Percentiles rank a stretch among this genome's conserved stretches.
Evolutionary conservation across 139 green algal species (phyloP).

Genomic region (Pleodorina starrii): DNA sequence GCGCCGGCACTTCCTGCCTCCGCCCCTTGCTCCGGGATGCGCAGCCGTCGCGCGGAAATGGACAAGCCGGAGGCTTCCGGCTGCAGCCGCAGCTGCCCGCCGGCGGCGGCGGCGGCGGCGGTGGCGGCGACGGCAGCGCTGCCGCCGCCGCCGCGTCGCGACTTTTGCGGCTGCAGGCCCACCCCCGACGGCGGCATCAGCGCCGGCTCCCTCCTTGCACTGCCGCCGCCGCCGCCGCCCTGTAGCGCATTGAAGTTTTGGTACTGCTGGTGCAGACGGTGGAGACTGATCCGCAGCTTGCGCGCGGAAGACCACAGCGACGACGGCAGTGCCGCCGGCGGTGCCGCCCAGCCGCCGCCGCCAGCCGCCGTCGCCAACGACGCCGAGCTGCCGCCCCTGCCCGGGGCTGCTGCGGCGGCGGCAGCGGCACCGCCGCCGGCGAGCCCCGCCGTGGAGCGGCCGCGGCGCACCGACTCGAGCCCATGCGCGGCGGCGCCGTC

Average conservation of each 20-base stretch:
- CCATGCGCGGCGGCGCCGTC: not conserved
- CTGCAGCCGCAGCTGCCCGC: not conserved
- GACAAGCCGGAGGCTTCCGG: not conserved
- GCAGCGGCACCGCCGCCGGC: not conserved
- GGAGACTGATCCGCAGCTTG: not conserved
- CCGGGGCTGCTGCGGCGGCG: not conserved
- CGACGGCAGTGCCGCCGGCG: not conserved
- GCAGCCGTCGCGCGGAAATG: not conserved
- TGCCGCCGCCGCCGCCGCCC: too few relatives aligned
- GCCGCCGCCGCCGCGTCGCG: not conserved
- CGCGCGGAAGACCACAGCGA: constrained; percentile 2
- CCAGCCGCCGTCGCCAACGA: not conserved
- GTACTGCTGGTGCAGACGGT: constrained; percentile 8
- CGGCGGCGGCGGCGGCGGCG: too few relatives aligned
- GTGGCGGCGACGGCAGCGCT: not conserved
- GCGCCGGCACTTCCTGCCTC: too few relatives aligned
- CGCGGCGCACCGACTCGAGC: not conserved
- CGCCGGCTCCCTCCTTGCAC: not conserved
- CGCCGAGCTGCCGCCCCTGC: not conserved
- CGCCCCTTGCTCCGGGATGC: not conserved
- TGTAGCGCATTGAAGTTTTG: not conserved
- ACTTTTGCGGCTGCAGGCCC: not conserved
- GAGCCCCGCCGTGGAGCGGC: not conserved
- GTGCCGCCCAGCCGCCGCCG: not conserved
- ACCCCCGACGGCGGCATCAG: too few relatives aligned